Base-by-base conservation (phyloP, 164 flowering plant species). In the Pachysandra terminalis region DNA sequence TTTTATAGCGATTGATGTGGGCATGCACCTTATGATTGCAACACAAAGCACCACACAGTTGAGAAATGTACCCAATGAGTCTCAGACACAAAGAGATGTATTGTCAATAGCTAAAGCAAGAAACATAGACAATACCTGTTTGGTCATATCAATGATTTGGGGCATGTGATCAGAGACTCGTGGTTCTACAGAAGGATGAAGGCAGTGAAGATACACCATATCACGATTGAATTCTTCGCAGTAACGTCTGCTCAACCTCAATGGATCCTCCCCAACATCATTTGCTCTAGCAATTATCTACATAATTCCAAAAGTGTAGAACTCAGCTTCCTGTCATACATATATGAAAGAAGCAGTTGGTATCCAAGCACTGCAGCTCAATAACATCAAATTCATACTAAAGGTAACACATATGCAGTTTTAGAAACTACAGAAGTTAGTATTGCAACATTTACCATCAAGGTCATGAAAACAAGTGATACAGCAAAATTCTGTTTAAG, bases 211-310 rank as follows among this genome's bases (percentile, higher is more conserved):
- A 79, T 71, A 64, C 41, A 45, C 65, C 97, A 94, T 94, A 74
- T 94, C 97, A 61, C n/a, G 73, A 72, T 71, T 84, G 64, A 94
- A 94, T 70, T 94, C 98, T 54, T 88, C 84, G 75, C 95, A 90
- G 66, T 69, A 94, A 22, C 92, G 91, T 63, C 86, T 82, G 78
- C 98, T 94, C 78, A 94, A 84, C 67, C 77, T 73, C 48, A 91
- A 75, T n/a, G 97, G 96, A 78, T 91, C 93, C 82, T 94, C 97
- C 24, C 87, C 87, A 79, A 88, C 53, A 64, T 90, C 83, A 67
- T 86, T 90, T 64, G 97, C 96, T 82, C 98, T 85, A 57, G 84
- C 81, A 84, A 94, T 91, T 75, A 94, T 91, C 97, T 94, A 85
- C 86, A 88, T 64, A 82, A 86, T 82, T 80, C 65, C 81, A 84